Conservation (phyloP, 2,329 filamentous ascomycete species). For the Emmonsiellopsis sp. region DNA sequence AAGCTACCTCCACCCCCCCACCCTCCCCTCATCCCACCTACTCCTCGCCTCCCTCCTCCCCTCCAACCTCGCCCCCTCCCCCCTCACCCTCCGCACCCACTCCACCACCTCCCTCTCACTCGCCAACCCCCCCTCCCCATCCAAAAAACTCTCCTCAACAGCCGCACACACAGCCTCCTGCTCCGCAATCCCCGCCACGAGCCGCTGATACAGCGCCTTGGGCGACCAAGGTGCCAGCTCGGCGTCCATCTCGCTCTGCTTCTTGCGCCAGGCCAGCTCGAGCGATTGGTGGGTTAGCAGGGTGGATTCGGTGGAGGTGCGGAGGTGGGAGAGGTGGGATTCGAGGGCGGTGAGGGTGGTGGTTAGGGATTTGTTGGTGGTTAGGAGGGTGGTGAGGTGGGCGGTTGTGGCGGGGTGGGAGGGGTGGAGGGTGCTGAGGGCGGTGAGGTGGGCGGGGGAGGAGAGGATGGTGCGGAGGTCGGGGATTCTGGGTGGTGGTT, state of each 20-base stretch:
- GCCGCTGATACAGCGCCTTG: conserved; percentile 72
- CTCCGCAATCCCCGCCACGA: conserved; percentile 68
- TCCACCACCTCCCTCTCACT: conserved; percentile 76
- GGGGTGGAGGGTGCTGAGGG: conserved; percentile 69
- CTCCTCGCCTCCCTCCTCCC: conserved; percentile 78
- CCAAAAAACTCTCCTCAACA: conserved; percentile 87
- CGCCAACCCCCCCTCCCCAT: conserved; percentile 46
- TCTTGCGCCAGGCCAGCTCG: conserved; percentile 84
- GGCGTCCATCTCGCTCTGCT: conserved; percentile 80
- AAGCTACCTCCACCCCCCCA: conserved; percentile 77
- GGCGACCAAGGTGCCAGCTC: conserved; percentile 79
- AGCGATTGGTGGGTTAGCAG: conserved; percentile 75
- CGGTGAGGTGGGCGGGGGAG: conserved; percentile 57
- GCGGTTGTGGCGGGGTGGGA: conserved; percentile 58
- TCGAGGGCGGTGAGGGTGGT: conserved; percentile 33
- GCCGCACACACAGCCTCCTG: conserved; percentile 73
- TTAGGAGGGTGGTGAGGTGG: conserved; percentile 55
- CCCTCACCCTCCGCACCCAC: conserved; percentile 73
- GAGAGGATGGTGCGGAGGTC: conserved; percentile 70
- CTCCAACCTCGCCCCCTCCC: conserved; percentile 70
- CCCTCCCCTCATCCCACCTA: conserved; percentile 90
- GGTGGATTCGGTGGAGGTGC: conserved; percentile 66
- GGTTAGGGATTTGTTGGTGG: conserved; percentile 64
- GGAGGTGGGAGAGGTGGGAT: conserved; percentile 42
- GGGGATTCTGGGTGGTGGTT: conserved; percentile 18